Conservation (phyloP, 768 basidiomycete species). For the Hygrophorus russula region DNA sequence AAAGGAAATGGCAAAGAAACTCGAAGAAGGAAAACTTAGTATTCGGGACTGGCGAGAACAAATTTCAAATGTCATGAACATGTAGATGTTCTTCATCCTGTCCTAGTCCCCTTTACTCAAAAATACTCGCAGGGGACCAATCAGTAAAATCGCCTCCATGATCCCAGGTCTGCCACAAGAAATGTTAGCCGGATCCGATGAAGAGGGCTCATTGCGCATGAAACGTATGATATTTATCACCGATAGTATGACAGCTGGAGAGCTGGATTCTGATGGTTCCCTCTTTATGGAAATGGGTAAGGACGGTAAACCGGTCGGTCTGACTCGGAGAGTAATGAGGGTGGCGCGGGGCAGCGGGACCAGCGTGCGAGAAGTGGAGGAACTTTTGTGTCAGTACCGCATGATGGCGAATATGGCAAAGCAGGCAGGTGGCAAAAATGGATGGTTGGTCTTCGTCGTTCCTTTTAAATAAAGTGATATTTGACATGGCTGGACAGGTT, state of each 20-base stretch:
- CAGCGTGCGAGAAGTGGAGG: slow-evolving; percentile 95
- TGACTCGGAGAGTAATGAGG: slow-evolving; percentile 84
- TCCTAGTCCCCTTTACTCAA: slow-evolving; percentile 2
- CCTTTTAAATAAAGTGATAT: slow-evolving; percentile 6
- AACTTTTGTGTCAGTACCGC: slow-evolving; percentile 88
- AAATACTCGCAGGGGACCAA: slow-evolving; percentile 68
- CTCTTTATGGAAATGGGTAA: slow-evolving; percentile 80
- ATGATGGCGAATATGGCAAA: slow-evolving; percentile 99
- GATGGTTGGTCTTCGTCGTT: slow-evolving; percentile 47
- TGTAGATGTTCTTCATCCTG: slow-evolving; percentile 41
- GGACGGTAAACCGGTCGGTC: slow-evolving; percentile 72
- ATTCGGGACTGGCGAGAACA: slow-evolving; percentile 98
- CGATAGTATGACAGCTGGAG: slow-evolving; percentile 89
- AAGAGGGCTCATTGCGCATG: slow-evolving; percentile 83
- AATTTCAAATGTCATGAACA: slow-evolving; percentile 94
- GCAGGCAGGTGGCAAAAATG: slow-evolving; percentile 95
- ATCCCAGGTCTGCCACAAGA: slow-evolving; percentile 94
- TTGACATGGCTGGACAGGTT: slow-evolving; percentile 33
- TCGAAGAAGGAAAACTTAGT: slow-evolving; percentile 93
- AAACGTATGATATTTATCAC: slow-evolving; percentile 99
- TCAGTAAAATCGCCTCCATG: slow-evolving; percentile 98
- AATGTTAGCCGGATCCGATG: slow-evolving; percentile 84
- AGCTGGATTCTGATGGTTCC: slow-evolving; percentile 91
- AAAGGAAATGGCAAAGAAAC: slow-evolving; percentile 96
- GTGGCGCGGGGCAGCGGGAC: slow-evolving; percentile 93